Evolutionary conservation across 306 rosid species (phyloP).

Genomic region (Begonia masoniana): DNA sequence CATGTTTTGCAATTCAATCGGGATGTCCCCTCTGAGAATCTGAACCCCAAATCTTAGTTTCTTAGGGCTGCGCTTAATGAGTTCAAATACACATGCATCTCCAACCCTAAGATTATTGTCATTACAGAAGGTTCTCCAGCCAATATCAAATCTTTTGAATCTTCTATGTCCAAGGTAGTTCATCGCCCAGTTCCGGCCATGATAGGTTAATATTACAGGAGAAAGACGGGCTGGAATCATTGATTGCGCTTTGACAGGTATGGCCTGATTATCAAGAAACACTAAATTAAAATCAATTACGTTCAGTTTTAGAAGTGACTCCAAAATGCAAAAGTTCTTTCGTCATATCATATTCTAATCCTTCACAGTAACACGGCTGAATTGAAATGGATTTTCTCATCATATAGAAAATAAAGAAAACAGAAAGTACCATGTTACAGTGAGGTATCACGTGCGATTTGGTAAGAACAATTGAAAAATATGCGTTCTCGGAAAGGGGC

Average conservation of each 20-base stretch:
- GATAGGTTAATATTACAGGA: slow-evolving; percentile 16
- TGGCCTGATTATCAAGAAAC: slow-evolving; percentile 16
- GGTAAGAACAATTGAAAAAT: slow-evolving; percentile 15
- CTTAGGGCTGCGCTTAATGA: slow-evolving; percentile 13
- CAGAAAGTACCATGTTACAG: slow-evolving; percentile 21
- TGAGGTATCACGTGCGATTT: slow-evolving; percentile 15
- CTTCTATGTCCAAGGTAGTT: slow-evolving; percentile 11
- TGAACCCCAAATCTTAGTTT: slow-evolving; percentile 33
- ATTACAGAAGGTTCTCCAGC: slow-evolving; percentile 31
- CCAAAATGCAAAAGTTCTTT: not conserved
- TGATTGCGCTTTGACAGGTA: not conserved
- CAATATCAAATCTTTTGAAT: slow-evolving; percentile 4
- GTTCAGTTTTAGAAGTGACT: slow-evolving; percentile 4
- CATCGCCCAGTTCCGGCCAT: slow-evolving; percentile 32
- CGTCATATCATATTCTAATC: not conserved
- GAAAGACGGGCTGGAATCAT: slow-evolving; percentile 20
- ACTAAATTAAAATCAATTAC: not conserved
- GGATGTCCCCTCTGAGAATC: slow-evolving; percentile 63
- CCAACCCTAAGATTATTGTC: slow-evolving; percentile 42
- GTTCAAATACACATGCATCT: slow-evolving; percentile 56
- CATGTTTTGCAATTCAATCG: slow-evolving; percentile 14
- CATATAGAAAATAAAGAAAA: not conserved
- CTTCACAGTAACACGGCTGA: not conserved
- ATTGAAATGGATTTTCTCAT: no score
- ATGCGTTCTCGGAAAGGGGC: slow-evolving; percentile 41